phyloP scores from a whole-genome alignment of 305 asterid genomes.

The Solanum chacoense region DNA sequence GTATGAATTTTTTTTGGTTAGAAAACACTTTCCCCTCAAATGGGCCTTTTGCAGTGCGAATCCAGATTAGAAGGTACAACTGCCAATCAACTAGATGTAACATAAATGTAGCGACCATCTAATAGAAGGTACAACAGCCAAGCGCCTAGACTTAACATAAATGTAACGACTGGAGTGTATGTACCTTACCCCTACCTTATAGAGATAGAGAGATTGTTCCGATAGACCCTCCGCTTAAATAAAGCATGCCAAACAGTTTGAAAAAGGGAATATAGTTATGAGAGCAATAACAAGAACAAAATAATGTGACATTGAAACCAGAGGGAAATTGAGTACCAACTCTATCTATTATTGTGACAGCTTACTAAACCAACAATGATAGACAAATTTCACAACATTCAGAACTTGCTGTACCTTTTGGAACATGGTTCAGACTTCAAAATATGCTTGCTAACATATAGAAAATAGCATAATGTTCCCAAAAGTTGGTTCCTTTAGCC shows the following conservation, averaged over 20 bases:
- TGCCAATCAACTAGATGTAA: background rate
- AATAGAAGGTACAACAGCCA: background rate
- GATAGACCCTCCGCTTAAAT: too few species aligned
- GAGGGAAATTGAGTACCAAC: background rate
- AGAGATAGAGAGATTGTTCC: too few species aligned
- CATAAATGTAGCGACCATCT: background rate
- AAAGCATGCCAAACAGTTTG: too few species aligned
- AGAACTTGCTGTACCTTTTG: background rate
- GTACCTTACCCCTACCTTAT: too few species aligned
- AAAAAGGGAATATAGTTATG: background rate
- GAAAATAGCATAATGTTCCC: background rate
- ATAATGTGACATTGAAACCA: background rate
- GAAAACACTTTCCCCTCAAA: background rate
- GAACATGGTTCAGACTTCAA: background rate
- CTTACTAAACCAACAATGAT: background rate
- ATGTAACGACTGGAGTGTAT: background rate
- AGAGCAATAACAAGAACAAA: background rate
- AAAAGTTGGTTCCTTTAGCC: background rate
- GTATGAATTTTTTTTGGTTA: background rate
- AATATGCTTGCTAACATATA: background rate
- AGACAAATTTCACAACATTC: background rate
- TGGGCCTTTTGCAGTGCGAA: too few species aligned
- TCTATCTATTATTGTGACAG: background rate
- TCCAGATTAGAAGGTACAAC: background rate
- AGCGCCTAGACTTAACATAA: background rate